Evolutionary conservation across 2,329 filamentous ascomycete genomes (phyloP).

Genomic region (Penicillium rolfsii): DNA sequence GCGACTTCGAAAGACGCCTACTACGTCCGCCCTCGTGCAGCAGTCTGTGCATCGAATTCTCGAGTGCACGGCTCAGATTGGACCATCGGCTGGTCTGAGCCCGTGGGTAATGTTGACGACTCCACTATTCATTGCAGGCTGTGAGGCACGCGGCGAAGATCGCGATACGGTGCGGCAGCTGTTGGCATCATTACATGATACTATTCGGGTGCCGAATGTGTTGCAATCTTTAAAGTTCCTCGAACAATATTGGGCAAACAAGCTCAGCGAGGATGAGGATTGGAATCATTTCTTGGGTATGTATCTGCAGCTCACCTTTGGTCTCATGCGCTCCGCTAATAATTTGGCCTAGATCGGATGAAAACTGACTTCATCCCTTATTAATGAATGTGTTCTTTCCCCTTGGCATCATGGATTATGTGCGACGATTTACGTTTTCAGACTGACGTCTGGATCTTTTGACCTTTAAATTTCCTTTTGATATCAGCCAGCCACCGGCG

Average conservation of each 20-base stretch:
- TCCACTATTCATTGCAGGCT: conserved; percentile 49
- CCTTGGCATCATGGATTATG: conserved; percentile 16
- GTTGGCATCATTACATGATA: conserved; percentile 42
- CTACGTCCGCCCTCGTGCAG: conserved; percentile 38
- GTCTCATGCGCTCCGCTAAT: conserved; percentile 8
- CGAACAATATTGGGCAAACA: conserved; percentile 44
- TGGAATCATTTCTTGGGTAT: conserved; percentile 47
- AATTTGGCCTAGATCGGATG: conserved; percentile 36
- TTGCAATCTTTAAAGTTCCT: conserved; percentile 47
- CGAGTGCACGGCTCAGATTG: conserved; percentile 44
- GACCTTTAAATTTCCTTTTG: not conserved
- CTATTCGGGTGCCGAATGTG: conserved; percentile 48
- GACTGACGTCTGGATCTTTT: not conserved
- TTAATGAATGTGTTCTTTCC: conserved; percentile 9
- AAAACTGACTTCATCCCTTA: conserved; percentile 38
- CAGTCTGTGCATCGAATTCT: conserved; percentile 44
- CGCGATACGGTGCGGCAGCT: conserved; percentile 39
- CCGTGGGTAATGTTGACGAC: conserved; percentile 50
- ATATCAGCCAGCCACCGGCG: not conserved
- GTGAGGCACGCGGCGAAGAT: conserved; percentile 45
- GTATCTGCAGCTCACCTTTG: not conserved
- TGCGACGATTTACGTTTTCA: conserved; percentile 24
- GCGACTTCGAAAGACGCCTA: conserved; percentile 39
- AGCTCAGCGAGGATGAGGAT: conserved; percentile 39
- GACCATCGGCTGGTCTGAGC: conserved; percentile 44